These are phyloP conservation scores for Naganishia randhawae DNA, from an alignment of 768 basidiomycete species.

Conservation along the genomic window DNA sequence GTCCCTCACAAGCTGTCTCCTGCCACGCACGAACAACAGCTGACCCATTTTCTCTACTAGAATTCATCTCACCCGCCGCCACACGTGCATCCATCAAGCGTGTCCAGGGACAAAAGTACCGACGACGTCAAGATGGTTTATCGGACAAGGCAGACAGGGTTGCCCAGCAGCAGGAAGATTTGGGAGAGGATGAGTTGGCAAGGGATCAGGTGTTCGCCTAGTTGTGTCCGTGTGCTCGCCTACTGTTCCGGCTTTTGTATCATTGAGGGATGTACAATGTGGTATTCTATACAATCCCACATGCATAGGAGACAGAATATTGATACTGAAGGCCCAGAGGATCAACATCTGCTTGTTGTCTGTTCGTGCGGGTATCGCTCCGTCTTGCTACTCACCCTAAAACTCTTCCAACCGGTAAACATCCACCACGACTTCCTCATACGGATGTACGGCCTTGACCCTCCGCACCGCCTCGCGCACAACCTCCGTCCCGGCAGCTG, in stretches of 20 bases:
- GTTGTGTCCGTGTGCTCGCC: no score
- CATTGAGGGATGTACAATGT: no score
- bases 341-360: no score
- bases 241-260: no score
- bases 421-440: constrained; percentile 15
- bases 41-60: constrained; percentile 52
- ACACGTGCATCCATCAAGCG: constrained; percentile 67
- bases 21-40: background rate
- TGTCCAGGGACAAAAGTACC: constrained; percentile 76
- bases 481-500: background rate
- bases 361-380: no score
- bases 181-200: constrained; percentile 72
- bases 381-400: no score
- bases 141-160: constrained; percentile 64
- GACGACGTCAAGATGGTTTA: constrained; percentile 72
- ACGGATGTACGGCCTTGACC: background rate
- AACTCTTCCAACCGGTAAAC: constrained; percentile 6
- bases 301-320: no score
- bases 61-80: constrained; percentile 85
- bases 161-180: constrained; percentile 57
- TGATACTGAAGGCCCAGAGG: no score
- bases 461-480: background rate
- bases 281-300: no score
- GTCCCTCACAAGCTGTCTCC: no score
- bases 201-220: constrained; percentile 86